phyloP scores from a whole-genome alignment of 768 basidiomycete genomes.

The Sistotremastrum niveocremeum region DNA sequence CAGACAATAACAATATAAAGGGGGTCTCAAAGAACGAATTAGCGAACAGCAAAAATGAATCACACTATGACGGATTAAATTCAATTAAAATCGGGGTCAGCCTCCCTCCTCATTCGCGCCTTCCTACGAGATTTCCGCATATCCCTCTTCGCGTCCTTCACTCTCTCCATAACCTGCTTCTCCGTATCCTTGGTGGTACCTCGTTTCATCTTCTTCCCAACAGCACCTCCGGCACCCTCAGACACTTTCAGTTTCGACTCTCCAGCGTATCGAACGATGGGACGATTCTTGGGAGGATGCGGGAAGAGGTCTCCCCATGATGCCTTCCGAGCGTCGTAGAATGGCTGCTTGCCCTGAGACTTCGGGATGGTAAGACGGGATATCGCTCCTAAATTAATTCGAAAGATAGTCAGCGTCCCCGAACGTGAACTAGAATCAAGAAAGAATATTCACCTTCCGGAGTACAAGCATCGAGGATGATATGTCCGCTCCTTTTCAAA shows the following conservation, averaged over 20 bases:
- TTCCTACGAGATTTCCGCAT: too few species aligned
- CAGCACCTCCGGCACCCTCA: constrained; percentile 17
- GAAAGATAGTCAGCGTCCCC: constrained; percentile 1
- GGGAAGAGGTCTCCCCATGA: constrained; percentile 94
- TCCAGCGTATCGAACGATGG: constrained; percentile 43
- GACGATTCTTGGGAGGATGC: constrained; percentile 67
- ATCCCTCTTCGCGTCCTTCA: too few species aligned
- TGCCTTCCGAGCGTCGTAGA: constrained; percentile 89
- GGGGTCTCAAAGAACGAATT: too few species aligned
- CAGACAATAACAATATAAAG: too few species aligned
- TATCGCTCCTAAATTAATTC: constrained; percentile 54
- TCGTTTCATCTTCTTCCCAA: constrained; percentile 9
- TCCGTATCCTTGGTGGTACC: constrained; percentile 24
- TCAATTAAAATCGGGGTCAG: too few species aligned
- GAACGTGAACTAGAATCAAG: background rate
- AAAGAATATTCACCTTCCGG: constrained; percentile 43
- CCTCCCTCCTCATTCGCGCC: too few species aligned
- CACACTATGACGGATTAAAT: too few species aligned
- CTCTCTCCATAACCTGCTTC: too few species aligned
- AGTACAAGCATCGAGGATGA: constrained; percentile 83
- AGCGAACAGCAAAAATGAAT: too few species aligned
- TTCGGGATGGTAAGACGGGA: constrained; percentile 85
- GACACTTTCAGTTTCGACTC: constrained; percentile 17
- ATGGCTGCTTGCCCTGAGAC: constrained; percentile 91
- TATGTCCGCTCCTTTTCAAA: constrained; percentile 80